Evolutionary conservation across 2,329 filamentous ascomycete genomes (phyloP), one percentile per base, ranked within the genome.

Genomic region (Chaetomium sp.): DNA sequence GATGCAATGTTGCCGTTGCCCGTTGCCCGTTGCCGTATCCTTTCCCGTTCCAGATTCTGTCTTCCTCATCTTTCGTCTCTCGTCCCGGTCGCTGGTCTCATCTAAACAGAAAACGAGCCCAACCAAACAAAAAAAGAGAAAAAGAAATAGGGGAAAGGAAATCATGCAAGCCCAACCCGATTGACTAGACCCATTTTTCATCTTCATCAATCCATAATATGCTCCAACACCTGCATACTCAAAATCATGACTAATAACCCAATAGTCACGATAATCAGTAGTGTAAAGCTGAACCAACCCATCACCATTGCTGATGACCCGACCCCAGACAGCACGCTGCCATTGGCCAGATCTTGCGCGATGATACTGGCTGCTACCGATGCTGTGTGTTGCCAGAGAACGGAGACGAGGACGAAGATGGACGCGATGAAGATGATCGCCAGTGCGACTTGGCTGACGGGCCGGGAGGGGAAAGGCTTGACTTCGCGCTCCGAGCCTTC

Each of bases 261-360:
- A 67, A 97, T 94, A 49, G 92, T 97, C 52, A 97, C 92, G 59
- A 97, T 87, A 65, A 99, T 95, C 62, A 99, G 79, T 52, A 97
- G 72, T 27, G 89, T 87, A 68, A 99, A 97, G 43, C 89, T 89
- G 73, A 99, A 97, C 94, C 94, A 99, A 57, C 94, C 94, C 67
- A 99, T 79, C 14, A 96, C 89, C 89, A 99, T 97, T 55, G 94
- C 92, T 41, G 87, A 89, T 49, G 89, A 91, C n/a, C 91, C 91
- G 10, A 96, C 90, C 37, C 91, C 91, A 55, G 86, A 89, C 70
- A 80, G 84, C 55, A 96, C 89, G 62, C 86, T 89, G 44, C 91
- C 91, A 70, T 96, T 96, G 38, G 87, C 91, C 62, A 96, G 82
- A 68, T 95, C 91, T 76, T 95, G 89, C 1, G 91, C 90, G 62